A percentile compares a stretch with the other conserved stretches of the same genome.
Conservation (phyloP, 169 alveolate species). For the Cryptosporidium sp. region DNA sequence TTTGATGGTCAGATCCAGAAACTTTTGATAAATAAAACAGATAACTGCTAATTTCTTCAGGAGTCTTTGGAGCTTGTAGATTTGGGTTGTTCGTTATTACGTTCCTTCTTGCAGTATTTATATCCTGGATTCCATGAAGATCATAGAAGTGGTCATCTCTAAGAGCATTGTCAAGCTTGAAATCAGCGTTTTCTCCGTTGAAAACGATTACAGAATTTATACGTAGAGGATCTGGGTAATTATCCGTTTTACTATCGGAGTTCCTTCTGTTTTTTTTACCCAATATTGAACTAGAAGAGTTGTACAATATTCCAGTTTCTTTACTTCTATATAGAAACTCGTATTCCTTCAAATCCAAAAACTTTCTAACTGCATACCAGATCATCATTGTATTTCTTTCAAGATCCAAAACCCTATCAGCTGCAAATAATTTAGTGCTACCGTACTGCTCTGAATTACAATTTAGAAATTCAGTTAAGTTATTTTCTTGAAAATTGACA, state of each 20-base stretch:
- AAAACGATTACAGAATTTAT: constrained; percentile 59
- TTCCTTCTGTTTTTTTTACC: background rate
- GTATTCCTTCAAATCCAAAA: constrained; percentile 3
- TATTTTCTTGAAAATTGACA: background rate
- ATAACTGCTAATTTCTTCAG: constrained; percentile 66
- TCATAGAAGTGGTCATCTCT: constrained; percentile 54
- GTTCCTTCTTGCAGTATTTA: constrained; percentile 31
- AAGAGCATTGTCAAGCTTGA: constrained; percentile 37
- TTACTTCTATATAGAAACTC: constrained; percentile 44
- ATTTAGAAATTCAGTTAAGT: background rate
- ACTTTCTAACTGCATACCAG: constrained; percentile 66
- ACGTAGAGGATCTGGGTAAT: background rate
- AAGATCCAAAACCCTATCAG: constrained; percentile 40
- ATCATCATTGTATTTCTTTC: constrained; percentile 64
- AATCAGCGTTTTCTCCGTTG: constrained; percentile 50
- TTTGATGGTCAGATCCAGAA: constrained; percentile 26
- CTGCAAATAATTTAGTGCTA: background rate
- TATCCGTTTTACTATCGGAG: background rate
- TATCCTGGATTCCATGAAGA: constrained; percentile 44
- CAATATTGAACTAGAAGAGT: constrained; percentile 11
- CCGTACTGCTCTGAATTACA: background rate
- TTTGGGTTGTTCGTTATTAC: constrained; percentile 40
- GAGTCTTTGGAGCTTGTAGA: constrained; percentile 60
- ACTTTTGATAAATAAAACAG: constrained; percentile 37
- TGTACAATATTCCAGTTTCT: constrained; percentile 8